Percentiles rank a stretch among this genome's conserved stretches.
Evolutionary conservation across 2,329 filamentous ascomycete genomes (phyloP).

Genomic region (Hypoxylon sp.): DNA sequence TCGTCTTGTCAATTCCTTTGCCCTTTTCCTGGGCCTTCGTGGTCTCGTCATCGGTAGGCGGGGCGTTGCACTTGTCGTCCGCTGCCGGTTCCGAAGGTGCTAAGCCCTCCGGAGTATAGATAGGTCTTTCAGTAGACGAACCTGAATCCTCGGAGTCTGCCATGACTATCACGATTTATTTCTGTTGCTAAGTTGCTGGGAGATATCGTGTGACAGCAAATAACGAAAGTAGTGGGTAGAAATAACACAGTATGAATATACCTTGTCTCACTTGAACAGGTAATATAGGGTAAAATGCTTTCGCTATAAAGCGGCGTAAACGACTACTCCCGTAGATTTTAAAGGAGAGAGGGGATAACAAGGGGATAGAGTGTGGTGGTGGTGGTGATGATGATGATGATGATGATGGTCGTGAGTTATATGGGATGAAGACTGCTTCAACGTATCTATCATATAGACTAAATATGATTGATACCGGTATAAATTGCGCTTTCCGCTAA

Average conservation of each 20-base stretch:
- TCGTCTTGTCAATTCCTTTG: background rate
- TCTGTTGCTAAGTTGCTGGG: background rate
- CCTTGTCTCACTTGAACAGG: background rate
- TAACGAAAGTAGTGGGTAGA: background rate
- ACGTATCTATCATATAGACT: background rate
- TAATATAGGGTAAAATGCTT: background rate
- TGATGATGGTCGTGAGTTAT: background rate
- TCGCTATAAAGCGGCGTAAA: background rate
- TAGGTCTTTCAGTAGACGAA: background rate
- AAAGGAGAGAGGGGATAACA: background rate
- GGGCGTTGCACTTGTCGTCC: background rate
- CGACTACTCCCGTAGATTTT: background rate
- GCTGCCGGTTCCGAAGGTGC: background rate
- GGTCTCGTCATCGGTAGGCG: background rate
- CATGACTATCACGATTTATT: background rate
- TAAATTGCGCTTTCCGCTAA: background rate
- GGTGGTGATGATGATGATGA: background rate
- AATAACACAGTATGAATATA: background rate
- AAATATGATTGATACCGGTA: background rate
- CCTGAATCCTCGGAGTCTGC: background rate
- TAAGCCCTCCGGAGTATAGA: background rate
- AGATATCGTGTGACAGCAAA: background rate
- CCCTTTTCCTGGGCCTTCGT: conserved; percentile 1
- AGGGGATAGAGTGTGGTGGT: background rate
- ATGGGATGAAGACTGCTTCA: background rate